Evolutionary conservation across 78 protist species (phyloP), one percentile per base, ranked within the genome.

Genomic region (Tieghemostelium lacteum): DNA sequence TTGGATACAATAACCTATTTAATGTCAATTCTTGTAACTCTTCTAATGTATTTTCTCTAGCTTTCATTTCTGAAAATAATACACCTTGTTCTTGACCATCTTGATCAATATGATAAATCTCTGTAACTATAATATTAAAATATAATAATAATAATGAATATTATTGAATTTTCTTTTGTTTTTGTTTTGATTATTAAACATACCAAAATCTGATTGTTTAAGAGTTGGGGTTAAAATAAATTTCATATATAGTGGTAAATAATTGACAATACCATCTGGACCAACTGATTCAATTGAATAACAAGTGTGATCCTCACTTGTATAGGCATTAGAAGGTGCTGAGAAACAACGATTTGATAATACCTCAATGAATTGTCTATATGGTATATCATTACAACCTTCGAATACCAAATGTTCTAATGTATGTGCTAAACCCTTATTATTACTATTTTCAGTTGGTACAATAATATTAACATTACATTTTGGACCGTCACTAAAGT

Each of bases 321-420:
- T 89, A 39, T 75, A 89, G 1, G 94, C 94, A 42, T 89, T 89
- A 20, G 71, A 62, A 4, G 91, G 91, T 22, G 88, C 65, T 6
- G 87, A 71, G 61, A 63, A 72, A 40, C 83, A 62, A n/a, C 94
- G 69, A 42, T 71, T 60, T 1, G 88, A n/a, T 12, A 89, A 14
- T 6, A 37, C 34, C 29, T 89, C 94, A 55, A 89, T 63, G 45
- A 50, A 73, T 1, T 73, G 85, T 28, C 94, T 49, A 39, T 70
- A 73, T 12, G 94, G 94, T 34, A 71, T 54, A 45, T 50, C 62
- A 19, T 69, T 34, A 22, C 89, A 75, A 20, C 97, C 95, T 6
- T 64, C 17, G n/a, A 94, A 94, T 2, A 94, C 86, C 37, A 95
- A 67, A 70, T 95, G 97, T 57, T 95, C 97, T 28, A 95, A 73